A percentile compares a stretch with the other conserved stretches of the same genome.
phyloP scores from a whole-genome alignment of 2,329 filamentous ascomycete genomes.

The Sphaerulina populicola region DNA sequence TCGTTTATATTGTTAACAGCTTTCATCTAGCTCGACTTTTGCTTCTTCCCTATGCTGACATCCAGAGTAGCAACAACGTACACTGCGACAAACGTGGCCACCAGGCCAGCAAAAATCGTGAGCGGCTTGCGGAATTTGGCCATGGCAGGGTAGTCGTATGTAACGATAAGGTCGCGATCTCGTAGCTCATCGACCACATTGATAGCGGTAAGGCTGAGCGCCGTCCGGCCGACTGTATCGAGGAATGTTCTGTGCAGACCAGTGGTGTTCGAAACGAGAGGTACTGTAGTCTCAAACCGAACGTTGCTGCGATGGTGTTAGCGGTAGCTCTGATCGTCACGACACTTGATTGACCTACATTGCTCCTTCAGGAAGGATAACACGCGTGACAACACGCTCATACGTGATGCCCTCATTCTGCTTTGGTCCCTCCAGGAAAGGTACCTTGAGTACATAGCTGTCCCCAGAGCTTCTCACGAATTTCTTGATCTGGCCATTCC shows the following conservation, averaged over 20 bases:
- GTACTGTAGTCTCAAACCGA: conserved; percentile 65
- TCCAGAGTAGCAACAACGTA: conserved; percentile 74
- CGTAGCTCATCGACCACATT: conserved; percentile 88
- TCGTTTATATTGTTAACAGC: conserved; percentile 8
- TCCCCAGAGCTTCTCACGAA: conserved; percentile 63
- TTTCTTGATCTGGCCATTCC: conserved; percentile 76
- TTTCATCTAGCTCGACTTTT: conserved; percentile 12
- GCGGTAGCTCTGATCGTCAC: neutral
- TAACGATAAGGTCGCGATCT: conserved; percentile 73
- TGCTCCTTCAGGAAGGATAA: conserved; percentile 86
- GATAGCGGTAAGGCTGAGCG: conserved; percentile 67
- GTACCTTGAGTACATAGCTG: conserved; percentile 78
- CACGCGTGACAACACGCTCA: conserved; percentile 65
- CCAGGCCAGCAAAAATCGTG: conserved; percentile 64
- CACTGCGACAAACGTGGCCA: conserved; percentile 64
- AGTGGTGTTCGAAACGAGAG: conserved; percentile 54
- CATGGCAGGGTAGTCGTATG: conserved; percentile 72
- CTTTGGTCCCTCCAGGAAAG: conserved; percentile 87
- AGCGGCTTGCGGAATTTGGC: conserved; percentile 78
- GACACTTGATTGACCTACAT: conserved; percentile 49
- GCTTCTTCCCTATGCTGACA: conserved; percentile 58
- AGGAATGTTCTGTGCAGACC: conserved; percentile 80
- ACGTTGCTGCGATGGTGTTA: conserved; percentile 55
- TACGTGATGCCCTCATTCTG: conserved; percentile 80
- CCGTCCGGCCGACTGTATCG: conserved; percentile 82